phyloP scores from a whole-genome alignment of 176 grass and related monocot species.

The Avena eriantha region DNA sequence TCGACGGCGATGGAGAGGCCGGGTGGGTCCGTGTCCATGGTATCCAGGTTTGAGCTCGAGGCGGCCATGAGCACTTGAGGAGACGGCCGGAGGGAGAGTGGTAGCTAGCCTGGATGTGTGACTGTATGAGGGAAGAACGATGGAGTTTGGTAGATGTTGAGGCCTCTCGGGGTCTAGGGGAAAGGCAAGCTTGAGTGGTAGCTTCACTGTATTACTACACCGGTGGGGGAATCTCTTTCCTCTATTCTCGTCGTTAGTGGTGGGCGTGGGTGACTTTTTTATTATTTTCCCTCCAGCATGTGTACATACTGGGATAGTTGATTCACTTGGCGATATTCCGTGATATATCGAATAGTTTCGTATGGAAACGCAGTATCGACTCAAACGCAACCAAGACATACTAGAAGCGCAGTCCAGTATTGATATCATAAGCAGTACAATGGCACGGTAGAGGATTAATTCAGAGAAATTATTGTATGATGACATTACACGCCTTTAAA shows the following conservation, averaged over 20 bases:
- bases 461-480: too few species aligned
- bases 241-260: neutral
- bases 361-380: neutral
- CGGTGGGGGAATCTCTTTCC: neutral
- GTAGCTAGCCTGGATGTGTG: conserved; percentile 29
- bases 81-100: conserved; percentile 22
- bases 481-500: too few species aligned
- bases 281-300: conserved; percentile 30
- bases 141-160: conserved; percentile 32
- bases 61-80: conserved; percentile 62
- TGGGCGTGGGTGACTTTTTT: neutral
- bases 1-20: conserved; percentile 65
- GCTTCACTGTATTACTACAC: conserved; percentile 42
- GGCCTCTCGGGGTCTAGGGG: conserved; percentile 7
- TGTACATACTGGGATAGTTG: neutral
- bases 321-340: neutral
- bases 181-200: conserved; percentile 21
- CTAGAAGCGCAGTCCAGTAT: too few species aligned
- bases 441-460: too few species aligned
- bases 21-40: conserved; percentile 66
- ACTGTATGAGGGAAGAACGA: neutral
- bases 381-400: neutral
- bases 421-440: too few species aligned
- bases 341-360: neutral
- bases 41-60: conserved; percentile 63